phyloP scores from a whole-genome alignment of 345 rosid species.

The Rubroshorea leprosula region DNA sequence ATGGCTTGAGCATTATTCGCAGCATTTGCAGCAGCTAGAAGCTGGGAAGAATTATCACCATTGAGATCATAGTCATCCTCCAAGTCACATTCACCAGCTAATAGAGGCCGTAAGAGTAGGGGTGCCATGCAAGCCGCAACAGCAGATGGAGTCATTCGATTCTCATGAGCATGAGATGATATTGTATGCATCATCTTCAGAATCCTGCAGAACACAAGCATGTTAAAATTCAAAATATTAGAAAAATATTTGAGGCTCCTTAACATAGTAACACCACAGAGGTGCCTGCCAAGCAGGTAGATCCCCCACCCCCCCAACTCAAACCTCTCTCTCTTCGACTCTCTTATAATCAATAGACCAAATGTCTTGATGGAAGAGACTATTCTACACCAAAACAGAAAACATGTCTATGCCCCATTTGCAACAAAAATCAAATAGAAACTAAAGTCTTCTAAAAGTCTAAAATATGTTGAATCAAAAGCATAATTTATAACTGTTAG shows the following conservation, averaged over 20 bases:
- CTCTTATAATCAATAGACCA: too few species aligned
- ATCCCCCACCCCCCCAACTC: too few species aligned
- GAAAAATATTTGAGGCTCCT: not conserved
- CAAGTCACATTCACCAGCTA: slow-evolving; percentile 96
- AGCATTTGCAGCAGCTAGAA: slow-evolving; percentile 99
- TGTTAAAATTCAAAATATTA: not conserved
- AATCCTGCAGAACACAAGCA: slow-evolving; percentile 48
- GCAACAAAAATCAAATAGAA: too few species aligned
- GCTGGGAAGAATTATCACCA: slow-evolving; percentile 94
- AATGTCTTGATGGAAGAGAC: too few species aligned
- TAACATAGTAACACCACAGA: too few species aligned
- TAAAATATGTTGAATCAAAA: too few species aligned
- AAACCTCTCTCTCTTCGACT: too few species aligned
- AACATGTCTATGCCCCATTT: too few species aligned
- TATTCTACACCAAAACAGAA: too few species aligned
- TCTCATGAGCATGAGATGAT: slow-evolving; percentile 76
- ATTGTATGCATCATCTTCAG: slow-evolving; percentile 88
- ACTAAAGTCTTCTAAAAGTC: too few species aligned
- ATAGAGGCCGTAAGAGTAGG: slow-evolving; percentile 80
- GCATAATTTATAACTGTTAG: too few species aligned
- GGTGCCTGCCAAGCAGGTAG: too few species aligned
- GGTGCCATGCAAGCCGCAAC: slow-evolving; percentile 99
- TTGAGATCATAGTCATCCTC: slow-evolving; percentile 79
- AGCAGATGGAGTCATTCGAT: slow-evolving; percentile 93
- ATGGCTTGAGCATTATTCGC: slow-evolving; percentile 94